These are phyloP conservation scores for Grigorovia humatica DNA, from an alignment of 805 yeast genomes.

Conservation along the genomic window DNA sequence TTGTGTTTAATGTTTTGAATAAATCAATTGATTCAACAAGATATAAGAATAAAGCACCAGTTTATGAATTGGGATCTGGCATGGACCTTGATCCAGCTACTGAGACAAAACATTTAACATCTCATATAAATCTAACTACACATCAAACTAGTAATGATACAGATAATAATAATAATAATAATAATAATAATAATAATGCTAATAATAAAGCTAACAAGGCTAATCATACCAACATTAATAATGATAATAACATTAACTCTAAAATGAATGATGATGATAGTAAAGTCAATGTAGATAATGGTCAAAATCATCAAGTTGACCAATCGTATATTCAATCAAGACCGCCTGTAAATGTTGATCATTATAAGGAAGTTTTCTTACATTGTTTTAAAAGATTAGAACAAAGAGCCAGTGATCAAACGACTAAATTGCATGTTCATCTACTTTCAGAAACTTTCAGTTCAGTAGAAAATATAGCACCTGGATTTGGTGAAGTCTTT, in stretches of 20 bases:
- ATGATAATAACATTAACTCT: slow-evolving; percentile 4
- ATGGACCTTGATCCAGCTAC: slow-evolving; percentile 15
- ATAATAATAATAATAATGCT: no score
- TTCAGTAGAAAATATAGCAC: slow-evolving; percentile 40
- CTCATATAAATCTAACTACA: not conserved
- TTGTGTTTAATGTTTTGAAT: not conserved
- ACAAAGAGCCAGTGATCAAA: slow-evolving; percentile 41
- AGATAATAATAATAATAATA: slow-evolving; percentile 18
- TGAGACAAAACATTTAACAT: not conserved
- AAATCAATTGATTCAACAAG: not conserved
- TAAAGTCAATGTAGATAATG: not conserved
- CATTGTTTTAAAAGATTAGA: slow-evolving; percentile 36
- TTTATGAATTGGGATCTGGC: slow-evolving; percentile 13
- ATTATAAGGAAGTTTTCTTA: not conserved
- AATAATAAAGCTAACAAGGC: not conserved
- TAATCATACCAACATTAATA: not conserved
- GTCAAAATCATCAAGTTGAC: not conserved
- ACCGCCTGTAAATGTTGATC: not conserved
- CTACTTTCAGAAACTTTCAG: slow-evolving; percentile 33
- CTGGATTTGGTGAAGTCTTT: slow-evolving; percentile 58
- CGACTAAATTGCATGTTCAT: slow-evolving; percentile 38
- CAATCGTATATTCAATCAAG: not conserved
- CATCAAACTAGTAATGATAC: not conserved
- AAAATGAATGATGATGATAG: not conserved
- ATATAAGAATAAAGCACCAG: not conserved